Base-by-base conservation (phyloP, 768 basidiomycete species). In the Collybia nuda region DNA sequence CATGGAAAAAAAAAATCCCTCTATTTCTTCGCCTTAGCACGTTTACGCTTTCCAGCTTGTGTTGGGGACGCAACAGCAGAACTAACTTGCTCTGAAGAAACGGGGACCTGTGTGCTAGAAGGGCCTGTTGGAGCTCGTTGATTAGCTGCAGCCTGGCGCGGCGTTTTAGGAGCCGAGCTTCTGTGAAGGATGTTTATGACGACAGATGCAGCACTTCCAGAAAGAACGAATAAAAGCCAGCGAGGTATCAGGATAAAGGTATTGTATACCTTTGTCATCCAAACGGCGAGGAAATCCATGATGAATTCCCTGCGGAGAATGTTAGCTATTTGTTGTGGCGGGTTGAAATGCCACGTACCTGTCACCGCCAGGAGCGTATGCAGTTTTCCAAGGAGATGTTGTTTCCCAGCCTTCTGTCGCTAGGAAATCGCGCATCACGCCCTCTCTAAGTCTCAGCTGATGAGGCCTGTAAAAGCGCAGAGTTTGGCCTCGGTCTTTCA, bases 381-480 rank as follows among this genome's bases (percentile, higher is more conserved):
- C 60, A 9, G 83, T 73, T 14, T 69, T 67, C 93, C 93, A 96
- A 2, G 84, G 80, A 6, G 80, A 72, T n/a, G 80, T 79, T 2
- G 72, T 61, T 49, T 74, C 73, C 81, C 84, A 94, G 17, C 64
- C 76, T 51, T 88, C 85, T 9, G 78, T 72, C 55, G 75, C 72
- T 50, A 96, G 69, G 66, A 88, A 91, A 45, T 79, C 73, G 44
- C 84, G 82, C 36, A 96, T 62, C 15, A 78, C 65, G 17, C 84
- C 83, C 2, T 79, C 74, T 24, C 70, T 76, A 5, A 90, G 67
- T 50, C 84, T 77, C 49, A 93, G 69, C 40, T 82, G 76, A 12
- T 78, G 75, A 5, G 86, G 78, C 51, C 75, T 76, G 65, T 89
- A 86, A 74, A 95, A 96, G 17, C 92, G 86, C n/a, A 96, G 77